Conservation (phyloP, 2,329 filamentous ascomycete species). For the Aspergillus persii region DNA sequence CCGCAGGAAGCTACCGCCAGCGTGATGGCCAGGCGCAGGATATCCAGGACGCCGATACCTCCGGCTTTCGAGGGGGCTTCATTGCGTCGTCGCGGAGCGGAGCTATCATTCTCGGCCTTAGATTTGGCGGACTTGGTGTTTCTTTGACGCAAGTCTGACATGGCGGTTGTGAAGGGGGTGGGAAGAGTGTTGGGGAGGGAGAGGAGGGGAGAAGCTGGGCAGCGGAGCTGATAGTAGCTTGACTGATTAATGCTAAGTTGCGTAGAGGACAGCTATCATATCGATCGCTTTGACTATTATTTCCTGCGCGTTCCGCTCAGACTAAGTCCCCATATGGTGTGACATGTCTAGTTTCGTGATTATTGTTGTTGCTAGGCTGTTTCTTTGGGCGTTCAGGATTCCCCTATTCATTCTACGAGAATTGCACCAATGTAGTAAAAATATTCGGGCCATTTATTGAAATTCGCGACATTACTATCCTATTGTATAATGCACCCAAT, state of each 20-base stretch:
- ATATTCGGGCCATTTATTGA: not conserved
- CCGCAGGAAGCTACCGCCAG: slow-evolving; percentile 64
- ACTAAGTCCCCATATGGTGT: not conserved
- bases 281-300: not conserved
- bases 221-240: not conserved
- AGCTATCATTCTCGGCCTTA: slow-evolving; percentile 4
- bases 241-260: not conserved
- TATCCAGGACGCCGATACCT: slow-evolving; percentile 56
- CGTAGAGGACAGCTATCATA: not conserved
- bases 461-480: not conserved
- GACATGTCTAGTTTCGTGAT: not conserved
- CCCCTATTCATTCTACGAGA: not conserved
- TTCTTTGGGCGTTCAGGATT: not conserved
- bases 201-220: not conserved
- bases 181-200: not conserved
- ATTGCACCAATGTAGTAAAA: not conserved
- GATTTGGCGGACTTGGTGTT: slow-evolving; percentile 16
- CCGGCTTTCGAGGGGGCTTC: slow-evolving; percentile 2
- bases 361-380: not conserved
- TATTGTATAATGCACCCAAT: not conserved
- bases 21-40: slow-evolving; percentile 67
- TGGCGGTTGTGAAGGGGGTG: slow-evolving; percentile 6
- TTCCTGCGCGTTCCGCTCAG: not conserved
- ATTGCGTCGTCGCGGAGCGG: slow-evolving; percentile 1
- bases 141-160: slow-evolving; percentile 34